Base-by-base conservation (phyloP, 1,284 basidiomycete species). In the Ustilago trichophora region DNA sequence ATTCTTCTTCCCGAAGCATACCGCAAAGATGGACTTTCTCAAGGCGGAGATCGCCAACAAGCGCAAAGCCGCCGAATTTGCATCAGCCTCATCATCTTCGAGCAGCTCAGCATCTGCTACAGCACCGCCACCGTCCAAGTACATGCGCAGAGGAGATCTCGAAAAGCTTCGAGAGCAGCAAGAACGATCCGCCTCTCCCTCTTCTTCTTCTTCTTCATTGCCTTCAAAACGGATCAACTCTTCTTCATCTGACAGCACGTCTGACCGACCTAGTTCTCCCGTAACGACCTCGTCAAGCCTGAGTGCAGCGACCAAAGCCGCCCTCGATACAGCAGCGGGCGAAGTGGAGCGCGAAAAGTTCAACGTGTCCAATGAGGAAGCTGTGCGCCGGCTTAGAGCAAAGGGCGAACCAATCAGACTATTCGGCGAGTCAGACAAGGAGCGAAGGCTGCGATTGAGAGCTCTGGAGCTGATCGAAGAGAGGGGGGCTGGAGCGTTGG, bases 401-500 rank as follows among this genome's bases (percentile, higher is more conserved):
- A 95, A 95, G 80, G 92, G 91, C 22, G 92, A 98, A 80, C 96
- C 96, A 3, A 91, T 98, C 63, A 88, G 93, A 9, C 85, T 98
- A 3, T 99, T 99, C 78, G 96, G 89, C 35, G 96, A 99, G 82
- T 88, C 89, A 0, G 95, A 98, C 84, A 92, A 92, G 82, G 96
- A 98, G 42, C 86, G 95, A 9, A 85, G 93, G 33, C 83, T 98
- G 21, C 88, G 96, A 15, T 83, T 99, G 21, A 88, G 95, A 52
- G 93, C 95, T 0, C 84, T 98, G 13, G 95, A 99, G 82, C 86
- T 99, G 42, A 90, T 96, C 60, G 94, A 80, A 43, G 72, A 73
- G 44, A 70, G 69, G 49, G 43, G 70, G n/a, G 40, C 57, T 29
- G 42, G 51, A 46, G 38, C 55, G 12, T n/a, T 60, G 22, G 74